Evolutionary conservation across 345 rosid species (phyloP), one percentile per base, ranked within the genome.

Genomic region (Erucastrum elatum): DNA sequence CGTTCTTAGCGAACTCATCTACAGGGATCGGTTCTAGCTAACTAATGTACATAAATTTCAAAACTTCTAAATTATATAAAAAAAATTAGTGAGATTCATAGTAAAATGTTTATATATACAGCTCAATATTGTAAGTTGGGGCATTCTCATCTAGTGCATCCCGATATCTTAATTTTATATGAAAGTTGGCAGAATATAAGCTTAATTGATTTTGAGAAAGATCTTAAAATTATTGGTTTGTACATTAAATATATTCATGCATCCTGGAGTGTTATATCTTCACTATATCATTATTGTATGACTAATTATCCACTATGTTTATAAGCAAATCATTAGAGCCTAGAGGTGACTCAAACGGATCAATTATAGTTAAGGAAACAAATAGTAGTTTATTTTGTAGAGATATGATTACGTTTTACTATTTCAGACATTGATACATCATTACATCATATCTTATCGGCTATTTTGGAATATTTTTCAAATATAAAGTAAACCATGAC

Each of bases 361-460:
- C 68, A 63, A 68, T 72, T 53, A 53, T 67, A 30, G 16, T 67
- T 72, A 67, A 74, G 64, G 59, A 74, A 34, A 6, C 21, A 74
- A 68, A 53, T 8, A 34, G 41, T 63, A 62, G 4, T 68, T 74
- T 74, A 68, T 74, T 16, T 66, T 61, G 75, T 17, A 39, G 30
- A 75, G 70, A 41, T 69, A 68, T 74, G 71, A 74, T 80, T 75
- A 74, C 79, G 79, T 68, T 62, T 68, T 37, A 69, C 75, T 64
- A 55, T 64, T 67, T 55, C 12, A 8, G 76, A 80, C 75, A 41
- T 63, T 68, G 64, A 35, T 29, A 56, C 67, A 80, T 63, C 76
- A 80, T 75, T 75, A 64, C 63, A 27, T 66, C 26, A 33, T 15
- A 62, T 65, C 63, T 68, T 68, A 74, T 66, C 82, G 68, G 53